Evolutionary conservation across 2,329 filamentous ascomycete genomes (phyloP), one percentile per base, ranked within the genome.

Genomic region (Epichloe sibirici): DNA sequence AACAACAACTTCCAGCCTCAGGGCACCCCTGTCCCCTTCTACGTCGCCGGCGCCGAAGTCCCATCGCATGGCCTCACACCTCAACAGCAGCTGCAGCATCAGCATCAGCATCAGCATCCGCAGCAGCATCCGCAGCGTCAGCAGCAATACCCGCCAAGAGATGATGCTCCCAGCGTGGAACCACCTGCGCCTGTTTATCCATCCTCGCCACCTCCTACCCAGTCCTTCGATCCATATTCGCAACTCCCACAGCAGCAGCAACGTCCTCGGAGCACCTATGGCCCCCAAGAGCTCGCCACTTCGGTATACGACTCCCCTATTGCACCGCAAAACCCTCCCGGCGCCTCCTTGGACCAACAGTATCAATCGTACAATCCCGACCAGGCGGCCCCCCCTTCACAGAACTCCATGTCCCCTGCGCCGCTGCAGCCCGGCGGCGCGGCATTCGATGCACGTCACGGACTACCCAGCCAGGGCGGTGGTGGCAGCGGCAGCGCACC

Each of bases 261-360:
- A 53, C 79, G 78, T 15, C 83, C 82, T 3, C 78, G 83, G 62
- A 85, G 81, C 65, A 85, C 80, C 11, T 86, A 85, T 59, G 82
- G 83, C 31, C 79, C 86, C 0, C 87, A 90, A 67, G 87, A 91
- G 69, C 73, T 91, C 46, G 84, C 86, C 28, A 89, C 86, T 0
- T 86, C 85, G 1, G 81, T 80, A 9, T 90, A 90, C 62, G 85
- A 90, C 66, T 86, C 85, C 3, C 86, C 86, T 43, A 76, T 86
- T 40, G 79, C 74, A 12, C 66, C 74, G 5, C 74, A 77, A 63
- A 75, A 74, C 61, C 70, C 71, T 34, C 53, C 59, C 54, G 55
- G 62, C 48, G 57, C 57, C 64, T 52, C 56, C 63, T 49, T 59
- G 61, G 52, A 56, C 64, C 55, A 50, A 12, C 66, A 69, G 44